Evolutionary conservation across 1,284 basidiomycete genomes (phyloP).

Genomic region (Microbotryomycetes sp.): DNA sequence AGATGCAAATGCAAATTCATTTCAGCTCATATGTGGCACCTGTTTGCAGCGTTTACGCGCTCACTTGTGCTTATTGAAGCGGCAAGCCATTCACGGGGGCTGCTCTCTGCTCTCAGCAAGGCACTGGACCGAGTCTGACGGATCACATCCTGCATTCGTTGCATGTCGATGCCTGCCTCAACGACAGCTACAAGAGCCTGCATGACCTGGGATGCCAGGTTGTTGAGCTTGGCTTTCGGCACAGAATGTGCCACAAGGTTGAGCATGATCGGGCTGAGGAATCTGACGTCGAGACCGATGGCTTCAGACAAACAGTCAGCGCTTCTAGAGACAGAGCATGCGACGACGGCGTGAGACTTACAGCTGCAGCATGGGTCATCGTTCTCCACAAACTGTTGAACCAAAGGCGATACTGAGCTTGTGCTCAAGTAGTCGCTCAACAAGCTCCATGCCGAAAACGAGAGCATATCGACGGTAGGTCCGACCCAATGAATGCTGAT

Average conservation of each 20-base stretch:
- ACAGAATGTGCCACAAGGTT: constrained; percentile 75
- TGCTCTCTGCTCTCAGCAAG: background rate
- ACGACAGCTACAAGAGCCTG: constrained; percentile 65
- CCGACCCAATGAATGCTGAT: constrained; percentile 72
- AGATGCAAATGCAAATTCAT: too few species aligned
- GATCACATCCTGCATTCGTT: constrained; percentile 79
- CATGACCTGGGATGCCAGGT: constrained; percentile 38
- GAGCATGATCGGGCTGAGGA: constrained; percentile 62
- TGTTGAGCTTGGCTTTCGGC: constrained; percentile 71
- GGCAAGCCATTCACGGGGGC: background rate
- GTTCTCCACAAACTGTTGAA: constrained; percentile 86
- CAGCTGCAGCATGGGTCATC: constrained; percentile 72
- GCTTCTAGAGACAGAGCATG: too few species aligned
- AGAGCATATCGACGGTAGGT: constrained; percentile 58
- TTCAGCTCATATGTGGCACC: too few species aligned
- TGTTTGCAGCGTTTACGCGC: too few species aligned
- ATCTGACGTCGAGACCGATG: constrained; percentile 71
- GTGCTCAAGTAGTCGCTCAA: constrained; percentile 81
- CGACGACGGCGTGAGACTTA: constrained; percentile 34
- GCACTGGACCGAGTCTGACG: constrained; percentile 59
- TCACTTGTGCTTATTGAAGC: background rate
- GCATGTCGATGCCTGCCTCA: constrained; percentile 77
- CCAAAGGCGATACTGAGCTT: constrained; percentile 77
- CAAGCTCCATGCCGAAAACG: constrained; percentile 75
- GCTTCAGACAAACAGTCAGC: constrained; percentile 65